These are phyloP conservation scores for Erigeron canadensis DNA, from an alignment of 129 eudicot species.

Conservation along the genomic window DNA sequence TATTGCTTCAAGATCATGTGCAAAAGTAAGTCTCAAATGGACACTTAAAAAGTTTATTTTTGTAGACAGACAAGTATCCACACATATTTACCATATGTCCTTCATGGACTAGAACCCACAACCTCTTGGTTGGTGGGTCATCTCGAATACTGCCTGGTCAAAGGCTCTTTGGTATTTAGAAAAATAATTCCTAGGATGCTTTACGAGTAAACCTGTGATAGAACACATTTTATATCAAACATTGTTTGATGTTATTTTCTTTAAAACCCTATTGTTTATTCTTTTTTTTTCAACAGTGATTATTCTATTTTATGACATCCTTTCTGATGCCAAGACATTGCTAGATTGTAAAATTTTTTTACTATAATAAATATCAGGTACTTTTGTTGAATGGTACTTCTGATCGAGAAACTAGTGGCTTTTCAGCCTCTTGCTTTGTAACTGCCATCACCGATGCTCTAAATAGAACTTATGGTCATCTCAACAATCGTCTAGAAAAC, in stretches of 20 bases:
- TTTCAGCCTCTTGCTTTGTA: conserved; percentile 76
- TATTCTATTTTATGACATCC: not conserved
- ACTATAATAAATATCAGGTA: conserved; percentile 44
- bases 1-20: conserved; percentile 79
- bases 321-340: not conserved
- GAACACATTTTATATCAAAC: not conserved
- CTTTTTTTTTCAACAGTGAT: too few species aligned
- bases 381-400: conserved; percentile 82
- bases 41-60: not conserved
- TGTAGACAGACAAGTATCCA: not conserved
- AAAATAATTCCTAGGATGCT: not conserved
- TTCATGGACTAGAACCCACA: too few species aligned
- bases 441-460: conserved; percentile 91
- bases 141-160: too few species aligned
- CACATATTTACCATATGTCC: too few species aligned
- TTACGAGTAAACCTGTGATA: not conserved
- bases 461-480: conserved; percentile 74
- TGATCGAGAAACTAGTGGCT: conserved; percentile 92
- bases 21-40: conserved; percentile 53
- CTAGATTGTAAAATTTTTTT: not conserved
- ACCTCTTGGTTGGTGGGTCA: too few species aligned
- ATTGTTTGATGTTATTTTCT: not conserved
- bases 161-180: too few species aligned
- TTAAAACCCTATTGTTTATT: not conserved
- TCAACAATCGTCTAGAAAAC: conserved; percentile 61